Evolutionary conservation across 1,284 basidiomycete species (phyloP), one percentile per base, ranked within the genome.

Genomic region (Entoloma clypeatum): DNA sequence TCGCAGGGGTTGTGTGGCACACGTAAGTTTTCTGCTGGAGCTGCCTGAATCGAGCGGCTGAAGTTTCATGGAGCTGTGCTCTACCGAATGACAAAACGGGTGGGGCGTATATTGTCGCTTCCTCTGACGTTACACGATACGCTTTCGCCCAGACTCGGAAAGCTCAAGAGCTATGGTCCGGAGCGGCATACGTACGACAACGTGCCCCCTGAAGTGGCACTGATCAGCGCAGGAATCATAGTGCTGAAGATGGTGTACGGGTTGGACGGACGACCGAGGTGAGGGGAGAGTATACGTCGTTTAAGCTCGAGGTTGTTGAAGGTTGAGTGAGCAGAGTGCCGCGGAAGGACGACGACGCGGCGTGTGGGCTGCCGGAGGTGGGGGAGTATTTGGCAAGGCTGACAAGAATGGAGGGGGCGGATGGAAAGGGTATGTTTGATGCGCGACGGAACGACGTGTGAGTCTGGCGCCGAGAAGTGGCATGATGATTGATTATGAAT

Each of bases 211-310:
- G 92, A 95, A 58, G 67, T 90, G 18, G 73, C 78, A 4, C 64
- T 94, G 16, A 64, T 79, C 33, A 79, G 79, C 1, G 72, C 72
- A 5, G 74, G 77, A 39, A 69, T 92, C 11, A 68, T 92, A 3
- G 77, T 83, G 21, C 69, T 92, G 57, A 93, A 92, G 63, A 68
- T 93, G 67, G 74, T 82, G 7, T 92, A 93, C 54, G 90, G 91
- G 1, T 59, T 93, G 21, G 89, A 92, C 59, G 86, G 79, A n/a
- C 64, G 62, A 45, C 48, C 56, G 35, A 75, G 86, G 86, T 80
- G 51, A 38, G 67, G 58, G 22, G 19, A 13, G 22, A 25, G 23
- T 18, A 25, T 25, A 18, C 7, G 5, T 16, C 10, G 25, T 25
- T 9, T 18, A 21, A 21, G 14, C 14, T 26, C 43, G 31, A 21